Base-by-base conservation (phyloP, 2,329 filamentous ascomycete genomes). In the Fusarium solani-melongenae region DNA sequence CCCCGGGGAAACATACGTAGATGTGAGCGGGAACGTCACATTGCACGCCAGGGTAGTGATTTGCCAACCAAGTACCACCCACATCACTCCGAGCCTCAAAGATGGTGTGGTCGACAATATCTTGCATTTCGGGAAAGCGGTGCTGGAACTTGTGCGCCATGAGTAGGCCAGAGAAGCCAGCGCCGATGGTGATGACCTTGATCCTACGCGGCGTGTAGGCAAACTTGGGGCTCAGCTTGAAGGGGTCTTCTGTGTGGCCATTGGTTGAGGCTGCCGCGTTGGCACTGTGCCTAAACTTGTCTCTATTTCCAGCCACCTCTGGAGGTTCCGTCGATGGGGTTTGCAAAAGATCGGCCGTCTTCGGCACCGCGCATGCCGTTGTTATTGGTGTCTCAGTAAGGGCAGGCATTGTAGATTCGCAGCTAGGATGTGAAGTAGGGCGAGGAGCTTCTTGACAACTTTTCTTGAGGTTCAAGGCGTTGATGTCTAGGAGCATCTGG, bases 81-180 rank as follows among this genome's bases (percentile, higher is more conserved):
- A 82, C 72, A 39, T 81, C 80, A 8, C 62, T 67, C 7, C 73
- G 70, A 11, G 77, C 76, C 64, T 82, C 80, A 55, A 79, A 82
- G 33, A 80, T 79, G 9, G 77, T 80, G 46, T 80, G 77, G 0
- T 76, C 71, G 3, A 76, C 74, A 5, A 76, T 71, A 3, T 73
- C 64, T 24, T 65, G 57, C 74, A 80, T 79, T 24, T 81, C 79
- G 1, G 80, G 79, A 49, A 81, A 81, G 7, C 79, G 73, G 58
- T 81, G 80, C 53, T 81, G 80, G 36, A 81, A 79, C 62, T 81
- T 81, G 68, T 81, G 79, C 9, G 80, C 80, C 77, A 81, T 80
- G n/a, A 81, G 65, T 22, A 81, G 62, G 22, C 80, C 80, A 5
- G 79, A 80, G 64, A 81, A 81, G 4, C 80, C 80, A 3, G 80